These are phyloP conservation scores for Tubosaeta brunneosetosa DNA, from an alignment of 768 basidiomycete species.

Conservation along the genomic window DNA sequence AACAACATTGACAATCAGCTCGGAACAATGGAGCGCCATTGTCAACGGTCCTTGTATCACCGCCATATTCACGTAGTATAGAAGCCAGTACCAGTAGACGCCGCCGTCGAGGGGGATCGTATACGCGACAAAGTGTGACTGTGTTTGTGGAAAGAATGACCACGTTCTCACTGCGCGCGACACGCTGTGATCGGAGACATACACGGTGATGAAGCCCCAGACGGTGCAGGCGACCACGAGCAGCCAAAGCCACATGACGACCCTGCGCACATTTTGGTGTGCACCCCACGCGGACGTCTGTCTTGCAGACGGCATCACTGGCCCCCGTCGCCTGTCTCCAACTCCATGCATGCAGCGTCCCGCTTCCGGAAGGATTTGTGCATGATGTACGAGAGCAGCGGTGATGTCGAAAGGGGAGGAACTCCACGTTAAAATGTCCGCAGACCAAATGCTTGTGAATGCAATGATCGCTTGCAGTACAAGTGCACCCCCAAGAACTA, in stretches of 20 bases:
- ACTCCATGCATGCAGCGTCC: conserved; percentile 27
- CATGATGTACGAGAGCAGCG: conserved; percentile 27
- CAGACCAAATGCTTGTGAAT: conserved; percentile 15
- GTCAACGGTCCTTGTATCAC: conserved; percentile 27
- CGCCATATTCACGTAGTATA: conserved; percentile 25
- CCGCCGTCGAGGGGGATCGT: conserved; percentile 16
- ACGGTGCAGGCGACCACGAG: conserved; percentile 16
- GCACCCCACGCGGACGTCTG: conserved; percentile 29
- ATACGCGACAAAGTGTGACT: conserved; percentile 19
- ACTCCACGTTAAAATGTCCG: conserved; percentile 31
- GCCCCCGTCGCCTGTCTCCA: conserved; percentile 2
- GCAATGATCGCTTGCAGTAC: conserved; percentile 23
- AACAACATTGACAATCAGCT: conserved; percentile 26
- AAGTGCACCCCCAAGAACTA: conserved; percentile 25
- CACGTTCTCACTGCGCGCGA: conserved; percentile 11
- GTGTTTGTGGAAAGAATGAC: conserved; percentile 22
- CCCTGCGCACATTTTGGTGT: conserved; percentile 18
- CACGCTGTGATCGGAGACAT: conserved; percentile 6
- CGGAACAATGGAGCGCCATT: conserved; percentile 25
- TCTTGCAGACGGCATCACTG: conserved; percentile 8
- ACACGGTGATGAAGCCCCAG: conserved; percentile 18
- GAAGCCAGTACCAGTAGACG: conserved; percentile 18
- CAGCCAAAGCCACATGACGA: conserved; percentile 20
- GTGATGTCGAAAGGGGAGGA: conserved; percentile 29
- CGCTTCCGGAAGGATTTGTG: conserved; percentile 15